phyloP scores from a whole-genome alignment of 148 eudicot species.

The Selenicereus undatus region DNA sequence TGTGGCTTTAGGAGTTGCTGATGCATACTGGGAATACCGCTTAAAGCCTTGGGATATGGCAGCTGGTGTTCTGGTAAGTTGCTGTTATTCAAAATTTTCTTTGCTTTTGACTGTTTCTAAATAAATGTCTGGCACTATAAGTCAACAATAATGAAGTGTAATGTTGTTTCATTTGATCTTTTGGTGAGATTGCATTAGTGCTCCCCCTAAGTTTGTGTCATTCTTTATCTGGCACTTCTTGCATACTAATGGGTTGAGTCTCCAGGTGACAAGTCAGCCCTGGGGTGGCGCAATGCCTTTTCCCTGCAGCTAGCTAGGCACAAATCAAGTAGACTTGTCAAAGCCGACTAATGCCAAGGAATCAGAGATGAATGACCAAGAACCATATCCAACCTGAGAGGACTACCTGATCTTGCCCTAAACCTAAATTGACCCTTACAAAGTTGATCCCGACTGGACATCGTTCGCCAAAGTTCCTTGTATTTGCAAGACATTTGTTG shows the following conservation, averaged over 20 bases:
- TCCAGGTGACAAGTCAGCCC: too few species aligned
- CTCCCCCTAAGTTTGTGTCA: background rate
- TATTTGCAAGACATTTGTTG: background rate
- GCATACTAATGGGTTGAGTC: too few species aligned
- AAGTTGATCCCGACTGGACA: background rate
- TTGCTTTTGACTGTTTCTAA: background rate
- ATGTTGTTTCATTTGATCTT: background rate
- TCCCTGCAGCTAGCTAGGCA: too few species aligned
- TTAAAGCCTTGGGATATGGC: constrained; percentile 99
- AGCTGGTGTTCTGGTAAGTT: constrained; percentile 94
- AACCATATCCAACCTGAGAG: too few species aligned
- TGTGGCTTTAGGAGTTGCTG: constrained; percentile 90
- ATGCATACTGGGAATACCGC: constrained; percentile 97
- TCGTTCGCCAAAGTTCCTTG: background rate
- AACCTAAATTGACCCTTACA: background rate
- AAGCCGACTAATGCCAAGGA: too few species aligned
- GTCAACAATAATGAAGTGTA: background rate
- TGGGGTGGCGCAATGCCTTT: too few species aligned
- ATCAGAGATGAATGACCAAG: too few species aligned
- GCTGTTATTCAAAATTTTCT: background rate
- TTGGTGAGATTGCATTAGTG: background rate
- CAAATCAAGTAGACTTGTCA: too few species aligned
- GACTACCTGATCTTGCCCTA: background rate
- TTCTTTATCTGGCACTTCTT: background rate
- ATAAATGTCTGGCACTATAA: background rate